Evolutionary conservation across 768 basidiomycete species (phyloP).

Genomic region (Boletus tomentosulus): DNA sequence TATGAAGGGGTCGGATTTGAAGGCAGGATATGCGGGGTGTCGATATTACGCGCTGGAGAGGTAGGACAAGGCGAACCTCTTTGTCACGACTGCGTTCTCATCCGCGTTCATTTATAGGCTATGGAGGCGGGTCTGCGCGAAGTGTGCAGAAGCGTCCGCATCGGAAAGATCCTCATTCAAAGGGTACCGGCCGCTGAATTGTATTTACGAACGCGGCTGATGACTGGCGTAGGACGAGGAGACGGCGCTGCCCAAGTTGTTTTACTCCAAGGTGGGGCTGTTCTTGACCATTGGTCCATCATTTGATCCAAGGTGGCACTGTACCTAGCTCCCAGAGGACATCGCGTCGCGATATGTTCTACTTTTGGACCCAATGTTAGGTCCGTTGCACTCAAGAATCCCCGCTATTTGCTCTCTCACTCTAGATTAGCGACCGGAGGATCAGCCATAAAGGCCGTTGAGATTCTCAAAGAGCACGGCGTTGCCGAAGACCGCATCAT

Average conservation of each 20-base stretch:
- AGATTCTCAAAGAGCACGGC: conserved; percentile 86
- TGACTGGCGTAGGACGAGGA: conserved; percentile 74
- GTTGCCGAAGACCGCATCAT: conserved; percentile 95
- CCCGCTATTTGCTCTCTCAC: background rate
- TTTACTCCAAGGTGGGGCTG: conserved; percentile 69
- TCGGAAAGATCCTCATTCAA: conserved; percentile 98
- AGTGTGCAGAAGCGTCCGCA: conserved; percentile 89
- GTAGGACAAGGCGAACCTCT: conserved; percentile 33
- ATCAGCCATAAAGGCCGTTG: conserved; percentile 96
- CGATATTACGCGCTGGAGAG: conserved; percentile 92
- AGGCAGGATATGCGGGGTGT: conserved; percentile 95
- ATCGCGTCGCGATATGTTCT: conserved; percentile 89
- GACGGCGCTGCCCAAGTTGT: conserved; percentile 88
- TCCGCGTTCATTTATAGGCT: conserved; percentile 46
- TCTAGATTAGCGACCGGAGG: conserved; percentile 76
- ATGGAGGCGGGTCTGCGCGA: conserved; percentile 98
- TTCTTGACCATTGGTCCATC: background rate
- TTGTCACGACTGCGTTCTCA: background rate
- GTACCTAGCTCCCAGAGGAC: conserved; percentile 78
- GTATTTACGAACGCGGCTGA: background rate
- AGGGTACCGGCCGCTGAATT: conserved; percentile 48
- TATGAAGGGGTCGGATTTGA: conserved; percentile 94
- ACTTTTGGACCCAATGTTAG: conserved; percentile 96
- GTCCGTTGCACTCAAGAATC: conserved; percentile 38
- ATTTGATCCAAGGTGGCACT: background rate